Evolutionary conservation across 2,329 filamentous ascomycete genomes (phyloP).

Genomic region (Fusarium concolor): DNA sequence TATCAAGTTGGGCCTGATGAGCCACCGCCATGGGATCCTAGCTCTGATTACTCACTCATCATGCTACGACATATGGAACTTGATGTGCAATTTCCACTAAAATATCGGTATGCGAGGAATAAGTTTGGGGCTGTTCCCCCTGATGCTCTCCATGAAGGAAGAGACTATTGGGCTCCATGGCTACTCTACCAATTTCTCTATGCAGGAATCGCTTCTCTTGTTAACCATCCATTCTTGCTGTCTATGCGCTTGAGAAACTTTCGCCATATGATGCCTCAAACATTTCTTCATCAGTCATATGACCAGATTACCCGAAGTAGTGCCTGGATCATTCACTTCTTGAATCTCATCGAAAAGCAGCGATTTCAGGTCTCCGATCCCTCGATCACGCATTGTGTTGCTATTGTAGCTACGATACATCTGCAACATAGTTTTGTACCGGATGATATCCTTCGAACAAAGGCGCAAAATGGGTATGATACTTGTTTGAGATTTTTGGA

Average conservation of each 20-base stretch:
- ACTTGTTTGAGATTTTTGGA: not conserved
- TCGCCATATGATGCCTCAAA: not conserved
- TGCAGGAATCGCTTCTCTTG: not conserved
- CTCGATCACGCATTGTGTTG: not conserved
- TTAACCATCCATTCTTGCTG: not conserved
- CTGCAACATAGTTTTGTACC: not conserved
- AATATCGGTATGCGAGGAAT: not conserved
- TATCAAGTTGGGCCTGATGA: not conserved
- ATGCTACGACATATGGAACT: not conserved
- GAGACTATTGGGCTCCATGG: not conserved
- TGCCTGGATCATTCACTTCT: not conserved
- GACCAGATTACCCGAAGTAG: not conserved
- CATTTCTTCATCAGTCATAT: not conserved
- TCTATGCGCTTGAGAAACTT: not conserved
- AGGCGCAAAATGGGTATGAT: not conserved
- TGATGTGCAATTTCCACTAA: not conserved
- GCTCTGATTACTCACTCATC: not conserved
- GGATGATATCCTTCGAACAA: not conserved
- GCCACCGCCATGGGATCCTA: not conserved
- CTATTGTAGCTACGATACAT: not conserved
- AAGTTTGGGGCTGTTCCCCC: not conserved
- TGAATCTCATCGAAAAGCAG: not conserved
- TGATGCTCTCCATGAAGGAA: not conserved
- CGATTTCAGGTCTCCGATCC: not conserved
- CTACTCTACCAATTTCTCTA: not conserved